These are phyloP conservation scores for Castanospermum australe DNA, from an alignment of 306 rosid species.

Conservation along the genomic window DNA sequence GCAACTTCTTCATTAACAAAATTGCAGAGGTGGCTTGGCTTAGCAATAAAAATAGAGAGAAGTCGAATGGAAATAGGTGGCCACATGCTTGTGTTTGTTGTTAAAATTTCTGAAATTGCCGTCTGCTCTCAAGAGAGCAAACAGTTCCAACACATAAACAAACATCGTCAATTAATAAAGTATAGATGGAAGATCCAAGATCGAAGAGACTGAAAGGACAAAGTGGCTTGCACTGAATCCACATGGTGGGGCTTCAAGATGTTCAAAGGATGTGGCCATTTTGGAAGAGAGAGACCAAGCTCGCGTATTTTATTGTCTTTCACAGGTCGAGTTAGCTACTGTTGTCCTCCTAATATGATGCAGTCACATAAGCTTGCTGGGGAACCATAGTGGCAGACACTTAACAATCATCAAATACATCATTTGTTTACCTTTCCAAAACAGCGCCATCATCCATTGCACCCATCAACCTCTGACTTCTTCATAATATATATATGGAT, in stretches of 20 bases:
- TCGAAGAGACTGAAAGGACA: neutral
- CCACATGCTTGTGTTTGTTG: slow-evolving; percentile 45
- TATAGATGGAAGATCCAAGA: slow-evolving; percentile 29
- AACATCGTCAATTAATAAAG: slow-evolving; percentile 7
- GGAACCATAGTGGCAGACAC: slow-evolving; percentile 37
- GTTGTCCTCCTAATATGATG: slow-evolving; percentile 33
- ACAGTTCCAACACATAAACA: slow-evolving; percentile 34
- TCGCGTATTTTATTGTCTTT: slow-evolving; percentile 12
- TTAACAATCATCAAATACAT: slow-evolving; percentile 22
- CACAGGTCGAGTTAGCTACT: slow-evolving; percentile 13
- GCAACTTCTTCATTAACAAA: neutral
- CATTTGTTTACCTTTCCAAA: neutral
- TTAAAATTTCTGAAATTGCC: slow-evolving; percentile 13
- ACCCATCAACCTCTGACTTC: slow-evolving; percentile 25
- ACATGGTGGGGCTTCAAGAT: slow-evolving; percentile 30
- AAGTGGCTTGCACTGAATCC: slow-evolving; percentile 29
- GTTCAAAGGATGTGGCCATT: neutral
- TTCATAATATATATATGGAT: slow-evolving; percentile 2
- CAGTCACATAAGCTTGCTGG: slow-evolving; percentile 34
- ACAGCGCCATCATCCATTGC: slow-evolving; percentile 32
- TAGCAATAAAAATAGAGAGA: neutral
- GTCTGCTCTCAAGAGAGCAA: slow-evolving; percentile 22
- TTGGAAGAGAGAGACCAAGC: neutral
- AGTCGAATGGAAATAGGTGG: slow-evolving; percentile 34
- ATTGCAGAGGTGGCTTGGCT: neutral